These are phyloP conservation scores for Ulmus americana DNA, from an alignment of 331 rosid genomes.

Conservation along the genomic window DNA sequence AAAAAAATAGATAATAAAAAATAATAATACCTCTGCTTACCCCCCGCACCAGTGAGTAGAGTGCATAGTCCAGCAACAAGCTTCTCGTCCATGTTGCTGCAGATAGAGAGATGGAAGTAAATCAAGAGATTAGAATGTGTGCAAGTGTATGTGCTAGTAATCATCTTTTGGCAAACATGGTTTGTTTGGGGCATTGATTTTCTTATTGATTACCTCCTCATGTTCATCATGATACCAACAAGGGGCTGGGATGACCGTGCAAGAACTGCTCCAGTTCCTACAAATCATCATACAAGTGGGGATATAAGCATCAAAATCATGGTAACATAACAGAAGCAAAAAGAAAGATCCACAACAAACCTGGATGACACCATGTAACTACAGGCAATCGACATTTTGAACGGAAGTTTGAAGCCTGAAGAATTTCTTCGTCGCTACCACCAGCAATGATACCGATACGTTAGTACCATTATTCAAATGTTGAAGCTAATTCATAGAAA, in stretches of 20 bases:
- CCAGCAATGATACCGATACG: slow-evolving; percentile 21
- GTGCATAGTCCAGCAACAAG: slow-evolving; percentile 85
- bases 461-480: slow-evolving; percentile 18
- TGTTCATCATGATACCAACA: slow-evolving; percentile 94
- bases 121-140: not conserved
- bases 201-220: slow-evolving; percentile 68
- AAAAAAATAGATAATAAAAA: not conserved
- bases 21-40: slow-evolving; percentile 47
- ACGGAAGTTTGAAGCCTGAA: slow-evolving; percentile 78
- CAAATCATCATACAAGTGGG: slow-evolving; percentile 17
- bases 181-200: not conserved
- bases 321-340: not conserved
- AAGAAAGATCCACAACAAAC: slow-evolving; percentile 34
- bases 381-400: slow-evolving; percentile 87
- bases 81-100: slow-evolving; percentile 86
- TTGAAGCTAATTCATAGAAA: slow-evolving; percentile 18
- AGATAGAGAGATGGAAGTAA: slow-evolving; percentile 13
- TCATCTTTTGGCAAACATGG: not conserved
- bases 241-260: slow-evolving; percentile 98
- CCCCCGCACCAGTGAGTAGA: slow-evolving; percentile 39
- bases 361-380: slow-evolving; percentile 87
- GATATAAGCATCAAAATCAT: slow-evolving; percentile 25
- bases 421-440: slow-evolving; percentile 84
- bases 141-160: not conserved
- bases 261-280: slow-evolving; percentile 95